Evolutionary conservation across 371 early-diverging fungal genomes (phyloP), one percentile per base, ranked within the genome.

Genomic region (Umbelopsis sp.): DNA sequence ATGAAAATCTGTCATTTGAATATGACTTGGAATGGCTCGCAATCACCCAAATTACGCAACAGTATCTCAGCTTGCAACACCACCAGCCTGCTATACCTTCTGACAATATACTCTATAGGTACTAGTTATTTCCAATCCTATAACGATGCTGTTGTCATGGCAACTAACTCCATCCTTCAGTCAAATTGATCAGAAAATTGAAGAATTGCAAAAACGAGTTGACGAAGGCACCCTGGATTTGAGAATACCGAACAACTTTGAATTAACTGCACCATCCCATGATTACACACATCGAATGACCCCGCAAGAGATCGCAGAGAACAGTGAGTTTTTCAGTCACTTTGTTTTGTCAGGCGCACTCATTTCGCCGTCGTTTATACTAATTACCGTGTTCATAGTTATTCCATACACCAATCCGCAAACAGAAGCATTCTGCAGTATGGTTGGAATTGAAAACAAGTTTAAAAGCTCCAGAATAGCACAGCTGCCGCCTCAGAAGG

Each of bases 1-100:
- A 72, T 12, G 48, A 69, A 32, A 65, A 63, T 12, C 68, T 70
- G 25, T 74, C 72, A 22, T 86, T 95, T 65, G 70, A 63, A 8
- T 93, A 94, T 66, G 96, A 96, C 69, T 82, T 87, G 66, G 95
- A 95, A 73, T 96, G 96, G 96, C 78, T 96, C 12, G 89, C 95
- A 6, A 92, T 96, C 63, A 80, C 90, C 38, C 75, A 83, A 32
- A 89, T 88, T 4, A 87, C 88, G 51, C 73, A 89, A 37, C 74
- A 83, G 18, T 88, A 84, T 63, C 69, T 91, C 12, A 79, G 80
- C 32, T 32, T 82, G 6, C 29, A 72, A 4, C 29, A 67, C 18
- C 67, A 81, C 1, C 86, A 85, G 46, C 73, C 69, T 37, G 41
- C 72, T 7, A 50, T 90, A 14, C 91, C 92, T 3, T 44, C 24